Evolutionary conservation across 1,139 yeast genomes (phyloP), one percentile per base, ranked within the genome.

Genomic region (Wickerhamomyces sp.): DNA sequence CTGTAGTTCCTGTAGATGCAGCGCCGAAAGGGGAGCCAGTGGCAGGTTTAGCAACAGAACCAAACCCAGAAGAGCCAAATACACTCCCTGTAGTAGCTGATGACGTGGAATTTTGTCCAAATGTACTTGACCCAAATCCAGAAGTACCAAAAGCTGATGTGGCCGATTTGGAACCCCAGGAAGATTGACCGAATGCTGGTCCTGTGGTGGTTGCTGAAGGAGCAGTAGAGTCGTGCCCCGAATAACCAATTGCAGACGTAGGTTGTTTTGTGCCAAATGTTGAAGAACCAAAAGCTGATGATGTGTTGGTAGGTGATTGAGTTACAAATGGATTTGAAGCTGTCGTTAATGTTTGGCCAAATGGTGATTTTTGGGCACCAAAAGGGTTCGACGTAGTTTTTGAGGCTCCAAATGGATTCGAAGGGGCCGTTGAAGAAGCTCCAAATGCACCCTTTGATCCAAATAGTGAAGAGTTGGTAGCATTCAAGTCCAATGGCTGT

Each of bases 401-500:
- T 8, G 52, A 31, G 18, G 5, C 6, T 25, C 55, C 54, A 42
- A 51, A 51, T 6, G 51, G 41, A 26, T 55, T 47, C 16, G 28
- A 19, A 13, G 7, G 15, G 6, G 9, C 15, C 6, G 8, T 23
- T 6, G 13, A 11, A 15, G 32, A 27, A 11, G 17, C n/a, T 13
- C 47, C 52, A 33, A 49, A 50, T 15, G 53, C 38, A n/a, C n/a
- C n/a, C n/a, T n/a, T n/a, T n/a, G n/a, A n/a, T n/a, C n/a, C n/a
- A n/a, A n/a, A n/a, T 16, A 36, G 32, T 12, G 33, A 23, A 23
- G 16, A 16, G 30, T 30, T 36, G 18, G 27, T 21, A 2, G 46
- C 54, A 11, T 51, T 49, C 18, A 56, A 39, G 36, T 51, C 59
- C 32, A 57, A 34, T 12, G 56, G 51, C 49, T 61, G 46, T 41